Conservation (phyloP, 495 filamentous ascomycete genomes). For the Daldinia childiae region DNA sequence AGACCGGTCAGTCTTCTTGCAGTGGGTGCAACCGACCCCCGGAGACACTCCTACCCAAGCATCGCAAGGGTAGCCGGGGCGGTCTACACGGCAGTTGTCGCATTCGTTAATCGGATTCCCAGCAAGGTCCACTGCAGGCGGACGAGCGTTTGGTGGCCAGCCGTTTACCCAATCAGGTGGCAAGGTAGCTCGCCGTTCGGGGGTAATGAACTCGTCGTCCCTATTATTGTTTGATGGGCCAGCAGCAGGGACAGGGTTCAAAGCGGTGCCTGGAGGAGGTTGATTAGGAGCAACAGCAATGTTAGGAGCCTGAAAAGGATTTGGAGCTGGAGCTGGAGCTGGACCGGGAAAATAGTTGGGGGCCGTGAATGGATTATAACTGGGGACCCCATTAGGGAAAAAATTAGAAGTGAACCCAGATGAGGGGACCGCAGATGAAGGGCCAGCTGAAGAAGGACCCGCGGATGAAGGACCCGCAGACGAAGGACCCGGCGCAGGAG, state of each 20-base stretch:
- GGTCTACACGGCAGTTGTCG: neutral
- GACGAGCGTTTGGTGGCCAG: neutral
- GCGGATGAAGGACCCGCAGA: too few relatives aligned
- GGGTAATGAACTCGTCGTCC: neutral
- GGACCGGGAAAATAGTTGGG: too few relatives aligned
- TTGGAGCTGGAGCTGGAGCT: neutral
- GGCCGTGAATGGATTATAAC: too few relatives aligned
- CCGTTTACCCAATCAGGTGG: neutral
- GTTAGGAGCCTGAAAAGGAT: neutral
- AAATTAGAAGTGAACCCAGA: neutral
- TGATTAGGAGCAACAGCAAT: neutral
- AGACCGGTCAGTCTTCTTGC: neutral
- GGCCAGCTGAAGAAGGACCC: too few relatives aligned
- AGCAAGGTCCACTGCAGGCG: neutral
- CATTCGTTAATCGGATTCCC: neutral
- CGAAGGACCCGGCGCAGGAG: neutral
- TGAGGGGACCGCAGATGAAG: too few relatives aligned
- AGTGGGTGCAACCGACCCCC: constrained; percentile 12
- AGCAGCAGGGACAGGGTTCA: too few relatives aligned
- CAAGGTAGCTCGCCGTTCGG: neutral
- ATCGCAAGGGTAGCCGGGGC: constrained; percentile 2
- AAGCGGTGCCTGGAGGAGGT: too few relatives aligned
- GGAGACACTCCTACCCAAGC: neutral
- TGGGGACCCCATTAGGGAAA: too few relatives aligned
- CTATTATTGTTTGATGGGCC: too few relatives aligned